A percentile compares a stretch with the other conserved stretches of the same genome.
Evolutionary conservation across 495 filamentous ascomycete genomes (phyloP).

Genomic region (Darksidea phi): DNA sequence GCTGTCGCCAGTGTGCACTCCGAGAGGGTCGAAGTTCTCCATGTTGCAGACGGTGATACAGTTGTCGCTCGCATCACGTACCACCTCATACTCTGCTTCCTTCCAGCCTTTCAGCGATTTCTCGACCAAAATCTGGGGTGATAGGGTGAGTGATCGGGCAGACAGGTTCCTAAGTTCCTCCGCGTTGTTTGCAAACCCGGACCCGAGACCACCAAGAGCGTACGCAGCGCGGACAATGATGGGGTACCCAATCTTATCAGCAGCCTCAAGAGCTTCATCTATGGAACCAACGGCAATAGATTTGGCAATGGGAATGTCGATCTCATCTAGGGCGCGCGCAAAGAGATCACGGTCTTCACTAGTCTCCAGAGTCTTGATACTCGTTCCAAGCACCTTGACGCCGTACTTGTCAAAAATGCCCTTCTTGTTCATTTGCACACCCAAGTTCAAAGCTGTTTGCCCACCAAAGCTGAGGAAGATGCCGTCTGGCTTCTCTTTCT

Average conservation of each 20-base stretch:
- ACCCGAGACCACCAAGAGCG: conserved; percentile 91
- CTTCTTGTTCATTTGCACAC: conserved; percentile 96
- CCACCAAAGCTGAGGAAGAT: conserved; percentile 97
- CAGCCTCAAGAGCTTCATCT: conserved; percentile 86
- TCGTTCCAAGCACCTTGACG: conserved; percentile 91
- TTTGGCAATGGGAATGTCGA: conserved; percentile 94
- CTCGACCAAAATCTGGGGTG: conserved; percentile 94
- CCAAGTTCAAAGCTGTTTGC: conserved; percentile 93
- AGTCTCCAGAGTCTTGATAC: conserved; percentile 87
- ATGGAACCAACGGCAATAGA: conserved; percentile 88
- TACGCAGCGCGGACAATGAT: conserved; percentile 97
- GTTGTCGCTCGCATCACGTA: conserved; percentile 93
- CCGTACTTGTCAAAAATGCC: conserved; percentile 92
- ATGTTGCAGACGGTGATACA: conserved; percentile 99
- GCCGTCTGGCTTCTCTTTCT: conserved; percentile 87
- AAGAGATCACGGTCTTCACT: conserved; percentile 97
- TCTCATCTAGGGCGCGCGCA: conserved; percentile 85
- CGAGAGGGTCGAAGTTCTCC: conserved; percentile 99
- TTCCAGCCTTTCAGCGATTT: conserved; percentile 99
- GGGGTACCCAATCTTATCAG: conserved; percentile 84
- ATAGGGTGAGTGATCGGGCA: conserved; percentile 88
- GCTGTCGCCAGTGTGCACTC: conserved; percentile 97
- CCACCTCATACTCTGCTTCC: conserved; percentile 98
- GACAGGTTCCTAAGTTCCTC: conserved; percentile 92
- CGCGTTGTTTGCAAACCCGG: conserved; percentile 92